Percentiles rank a stretch among this genome's conserved stretches.
These are phyloP conservation scores for Saitozyma sp. DNA, from an alignment of 768 basidiomycete genomes.

Conservation along the genomic window DNA sequence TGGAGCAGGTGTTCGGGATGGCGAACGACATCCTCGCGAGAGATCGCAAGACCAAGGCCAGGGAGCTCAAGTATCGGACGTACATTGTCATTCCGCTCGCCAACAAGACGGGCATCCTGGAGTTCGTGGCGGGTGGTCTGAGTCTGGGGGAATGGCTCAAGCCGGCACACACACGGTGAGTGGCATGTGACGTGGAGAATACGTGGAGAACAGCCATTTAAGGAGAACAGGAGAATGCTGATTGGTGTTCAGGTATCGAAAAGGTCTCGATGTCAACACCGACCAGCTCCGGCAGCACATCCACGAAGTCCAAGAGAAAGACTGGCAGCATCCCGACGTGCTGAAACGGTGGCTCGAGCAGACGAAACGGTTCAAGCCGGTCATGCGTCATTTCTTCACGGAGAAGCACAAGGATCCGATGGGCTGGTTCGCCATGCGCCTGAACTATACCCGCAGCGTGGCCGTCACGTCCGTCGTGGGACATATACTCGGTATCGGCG, in stretches of 20 bases:
- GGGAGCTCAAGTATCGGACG: constrained; percentile 71
- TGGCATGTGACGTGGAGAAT: constrained; percentile 3
- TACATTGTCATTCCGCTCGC: constrained; percentile 89
- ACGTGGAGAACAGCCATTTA: too few species aligned
- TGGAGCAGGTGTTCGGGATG: constrained; percentile 95
- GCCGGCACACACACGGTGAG: constrained; percentile 65
- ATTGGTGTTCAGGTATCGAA: constrained; percentile 62
- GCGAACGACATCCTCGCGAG: constrained; percentile 73
- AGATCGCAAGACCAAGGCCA: constrained; percentile 73
- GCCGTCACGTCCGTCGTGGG: constrained; percentile 94
- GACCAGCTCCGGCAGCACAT: constrained; percentile 51
- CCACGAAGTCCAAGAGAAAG: constrained; percentile 42
- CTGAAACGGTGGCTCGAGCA: constrained; percentile 52
- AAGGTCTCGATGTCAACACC: constrained; percentile 57
- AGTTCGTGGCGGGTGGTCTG: constrained; percentile 80
- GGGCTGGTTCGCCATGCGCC: constrained; percentile 85
- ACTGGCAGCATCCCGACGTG: constrained; percentile 25
- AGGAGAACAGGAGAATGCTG: background rate
- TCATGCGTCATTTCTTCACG: constrained; percentile 92
- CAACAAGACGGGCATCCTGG: constrained; percentile 75
- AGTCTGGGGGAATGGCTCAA: constrained; percentile 67
- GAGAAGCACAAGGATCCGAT: constrained; percentile 84
- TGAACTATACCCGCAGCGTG: constrained; percentile 87
- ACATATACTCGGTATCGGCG: constrained; percentile 85
- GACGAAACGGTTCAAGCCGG: constrained; percentile 66